Evolutionary conservation across 805 yeast species (phyloP).

Genomic region (Nakazawaea wyomingensis): DNA sequence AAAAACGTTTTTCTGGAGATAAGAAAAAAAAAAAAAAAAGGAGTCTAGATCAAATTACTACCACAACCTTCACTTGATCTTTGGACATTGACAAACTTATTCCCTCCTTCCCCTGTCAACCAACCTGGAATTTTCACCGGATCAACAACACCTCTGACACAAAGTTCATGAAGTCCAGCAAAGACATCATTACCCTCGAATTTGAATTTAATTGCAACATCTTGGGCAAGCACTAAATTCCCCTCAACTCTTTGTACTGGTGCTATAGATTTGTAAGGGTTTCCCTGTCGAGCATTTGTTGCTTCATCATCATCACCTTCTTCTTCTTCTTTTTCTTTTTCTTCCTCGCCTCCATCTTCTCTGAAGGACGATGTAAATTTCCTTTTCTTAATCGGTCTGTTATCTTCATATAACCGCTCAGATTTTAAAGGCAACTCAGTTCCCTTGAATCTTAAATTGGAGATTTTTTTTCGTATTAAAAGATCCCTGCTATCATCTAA

Average conservation of each 20-base stretch:
- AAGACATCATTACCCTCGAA: slow-evolving; percentile 67
- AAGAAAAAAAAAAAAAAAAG: background rate
- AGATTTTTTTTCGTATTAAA: slow-evolving; percentile 34
- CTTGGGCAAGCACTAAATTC: slow-evolving; percentile 26
- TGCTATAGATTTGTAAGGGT: slow-evolving; percentile 45
- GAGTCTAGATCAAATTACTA: slow-evolving; percentile 2
- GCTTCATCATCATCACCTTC: slow-evolving; percentile 17
- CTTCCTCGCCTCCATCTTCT: slow-evolving; percentile 19
- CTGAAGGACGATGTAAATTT: slow-evolving; percentile 13
- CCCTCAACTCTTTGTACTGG: slow-evolving; percentile 49
- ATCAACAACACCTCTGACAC: slow-evolving; percentile 43
- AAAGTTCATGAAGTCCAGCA: slow-evolving; percentile 72
- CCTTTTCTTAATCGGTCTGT: slow-evolving; percentile 20
- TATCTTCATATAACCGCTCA: slow-evolving; percentile 34
- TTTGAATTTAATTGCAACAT: slow-evolving; percentile 24
- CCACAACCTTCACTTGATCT: background rate
- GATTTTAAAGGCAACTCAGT: slow-evolving; percentile 30
- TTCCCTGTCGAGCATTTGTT: slow-evolving; percentile 8
- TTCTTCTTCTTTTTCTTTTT: slow-evolving; percentile 20
- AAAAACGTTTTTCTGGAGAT: background rate
- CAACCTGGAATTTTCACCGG: slow-evolving; percentile 63
- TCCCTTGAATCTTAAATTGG: slow-evolving; percentile 63
- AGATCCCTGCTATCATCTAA: too few relatives aligned
- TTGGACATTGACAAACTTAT: slow-evolving; percentile 2
- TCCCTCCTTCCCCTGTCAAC: slow-evolving; percentile 74